Conservation (phyloP, 2,329 filamentous ascomycete genomes). For the Hirsutella thompsonii region DNA sequence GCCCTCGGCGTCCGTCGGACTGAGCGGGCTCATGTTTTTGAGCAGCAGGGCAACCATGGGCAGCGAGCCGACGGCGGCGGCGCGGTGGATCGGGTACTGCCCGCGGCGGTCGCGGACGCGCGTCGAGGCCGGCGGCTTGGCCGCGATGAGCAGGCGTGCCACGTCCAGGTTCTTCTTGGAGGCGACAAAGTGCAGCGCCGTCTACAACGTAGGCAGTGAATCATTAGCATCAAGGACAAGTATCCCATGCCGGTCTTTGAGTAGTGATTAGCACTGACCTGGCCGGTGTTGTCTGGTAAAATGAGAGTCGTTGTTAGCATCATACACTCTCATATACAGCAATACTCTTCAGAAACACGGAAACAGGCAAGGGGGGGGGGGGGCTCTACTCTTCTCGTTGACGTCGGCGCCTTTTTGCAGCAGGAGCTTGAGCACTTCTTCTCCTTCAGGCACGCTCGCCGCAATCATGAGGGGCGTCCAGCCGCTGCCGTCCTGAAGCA, state of each 20-base stretch:
- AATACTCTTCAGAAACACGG: no score
- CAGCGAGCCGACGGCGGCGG: slow-evolving; percentile 78
- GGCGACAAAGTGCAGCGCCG: slow-evolving; percentile 79
- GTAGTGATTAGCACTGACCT: slow-evolving; percentile 34
- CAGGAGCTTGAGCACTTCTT: slow-evolving; percentile 54
- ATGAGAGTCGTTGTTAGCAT: not conserved
- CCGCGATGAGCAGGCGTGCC: slow-evolving; percentile 62
- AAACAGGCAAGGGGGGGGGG: no score
- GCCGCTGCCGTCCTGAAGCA: slow-evolving; percentile 53
- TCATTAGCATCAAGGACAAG: no score
- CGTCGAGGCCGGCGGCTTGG: slow-evolving; percentile 58
- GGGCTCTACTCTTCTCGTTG: slow-evolving; percentile 60
- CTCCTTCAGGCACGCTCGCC: slow-evolving; percentile 58
- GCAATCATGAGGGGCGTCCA: slow-evolving; percentile 84
- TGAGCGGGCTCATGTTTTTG: slow-evolving; percentile 65
- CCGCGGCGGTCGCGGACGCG: slow-evolving; percentile 73
- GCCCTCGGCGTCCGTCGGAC: slow-evolving; percentile 70
- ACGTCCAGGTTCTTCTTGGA: slow-evolving; percentile 82
- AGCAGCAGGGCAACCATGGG: slow-evolving; percentile 75
- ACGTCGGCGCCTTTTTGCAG: slow-evolving; percentile 58
- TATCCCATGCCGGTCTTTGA: no score
- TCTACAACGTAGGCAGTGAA: slow-evolving; percentile 33
- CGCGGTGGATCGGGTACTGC: slow-evolving; percentile 84
- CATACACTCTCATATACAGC: slow-evolving; percentile 3
- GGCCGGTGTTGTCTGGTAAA: slow-evolving; percentile 48